phyloP scores from a whole-genome alignment of 148 eudicot genomes.

The Camellia sinensis region DNA sequence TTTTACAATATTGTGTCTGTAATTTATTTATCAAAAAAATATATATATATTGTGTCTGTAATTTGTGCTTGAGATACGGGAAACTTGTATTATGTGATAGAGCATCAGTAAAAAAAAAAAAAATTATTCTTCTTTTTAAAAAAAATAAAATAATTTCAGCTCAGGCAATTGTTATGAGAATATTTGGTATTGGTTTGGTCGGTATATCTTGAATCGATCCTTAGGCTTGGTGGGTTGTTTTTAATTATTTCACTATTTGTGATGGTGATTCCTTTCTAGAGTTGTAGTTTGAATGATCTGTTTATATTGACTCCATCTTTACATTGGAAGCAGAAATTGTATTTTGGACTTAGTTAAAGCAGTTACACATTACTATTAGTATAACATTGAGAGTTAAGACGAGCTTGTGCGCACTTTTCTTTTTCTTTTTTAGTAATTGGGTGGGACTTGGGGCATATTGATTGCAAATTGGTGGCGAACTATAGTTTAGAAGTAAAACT shows the following conservation, averaged over 20 bases:
- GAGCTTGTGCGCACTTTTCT: too few relatives aligned
- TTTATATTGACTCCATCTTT: background rate
- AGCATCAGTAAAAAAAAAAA: background rate
- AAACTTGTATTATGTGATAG: slow-evolving; percentile 3
- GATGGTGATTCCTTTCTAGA: background rate
- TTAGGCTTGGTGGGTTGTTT: background rate
- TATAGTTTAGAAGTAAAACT: too few relatives aligned
- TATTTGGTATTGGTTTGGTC: background rate
- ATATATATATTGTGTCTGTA: background rate
- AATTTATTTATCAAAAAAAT: background rate
- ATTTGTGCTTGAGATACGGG: background rate
- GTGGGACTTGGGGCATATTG: too few relatives aligned
- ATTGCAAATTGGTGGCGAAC: too few relatives aligned
- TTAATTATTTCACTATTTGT: background rate
- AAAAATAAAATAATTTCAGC: background rate
- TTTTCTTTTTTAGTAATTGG: too few relatives aligned
- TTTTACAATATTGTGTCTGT: background rate
- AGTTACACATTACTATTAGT: too few relatives aligned
- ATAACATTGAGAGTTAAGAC: too few relatives aligned
- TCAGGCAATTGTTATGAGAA: background rate
- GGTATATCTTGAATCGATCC: background rate
- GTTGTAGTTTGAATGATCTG: slow-evolving; percentile 1
- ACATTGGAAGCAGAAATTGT: too few relatives aligned
- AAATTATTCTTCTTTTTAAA: too few relatives aligned
- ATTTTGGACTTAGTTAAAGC: background rate